phyloP scores from a whole-genome alignment of 768 basidiomycete genomes.

The Collybia mongolica region DNA sequence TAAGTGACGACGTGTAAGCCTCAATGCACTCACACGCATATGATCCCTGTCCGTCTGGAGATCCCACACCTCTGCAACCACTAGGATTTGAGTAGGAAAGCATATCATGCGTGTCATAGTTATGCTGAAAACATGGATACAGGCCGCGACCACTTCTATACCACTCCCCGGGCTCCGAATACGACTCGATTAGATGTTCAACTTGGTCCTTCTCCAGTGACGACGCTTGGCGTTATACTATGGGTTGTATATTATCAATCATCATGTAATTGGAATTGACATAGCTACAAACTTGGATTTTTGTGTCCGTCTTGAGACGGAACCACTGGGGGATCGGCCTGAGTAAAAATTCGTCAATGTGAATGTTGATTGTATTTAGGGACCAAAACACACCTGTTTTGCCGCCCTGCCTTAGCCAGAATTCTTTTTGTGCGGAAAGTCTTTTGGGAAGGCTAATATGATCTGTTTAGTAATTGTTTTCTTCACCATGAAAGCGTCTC shows the following conservation, averaged over 20 bases:
- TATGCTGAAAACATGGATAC: conserved; percentile 16
- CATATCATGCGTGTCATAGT: conserved; percentile 20
- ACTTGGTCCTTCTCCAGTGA: conserved; percentile 99
- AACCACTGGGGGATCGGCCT: conserved; percentile 99
- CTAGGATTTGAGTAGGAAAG: not conserved
- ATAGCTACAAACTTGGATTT: conserved; percentile 74
- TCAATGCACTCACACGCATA: no score
- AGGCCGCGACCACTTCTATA: conserved; percentile 8
- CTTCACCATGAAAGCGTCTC: conserved; percentile 1
- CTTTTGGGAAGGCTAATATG: conserved; percentile 95
- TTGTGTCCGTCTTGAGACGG: conserved; percentile 93
- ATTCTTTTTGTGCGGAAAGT: conserved; percentile 96
- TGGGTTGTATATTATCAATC: conserved; percentile 8
- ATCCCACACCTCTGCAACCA: no score
- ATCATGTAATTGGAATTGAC: not conserved
- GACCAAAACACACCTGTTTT: conserved; percentile 76
- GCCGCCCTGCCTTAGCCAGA: conserved; percentile 92
- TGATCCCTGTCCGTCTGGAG: no score
- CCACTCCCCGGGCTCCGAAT: conserved; percentile 1
- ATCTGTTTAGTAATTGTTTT: conserved; percentile 7
- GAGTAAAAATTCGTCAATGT: not conserved
- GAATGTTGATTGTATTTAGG: not conserved
- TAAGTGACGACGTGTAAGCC: no score
- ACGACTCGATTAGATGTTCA: conserved; percentile 73
- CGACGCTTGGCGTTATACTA: conserved; percentile 95